phyloP scores from a whole-genome alignment of 2,329 filamentous ascomycete species.

The Venturia oleaginea region DNA sequence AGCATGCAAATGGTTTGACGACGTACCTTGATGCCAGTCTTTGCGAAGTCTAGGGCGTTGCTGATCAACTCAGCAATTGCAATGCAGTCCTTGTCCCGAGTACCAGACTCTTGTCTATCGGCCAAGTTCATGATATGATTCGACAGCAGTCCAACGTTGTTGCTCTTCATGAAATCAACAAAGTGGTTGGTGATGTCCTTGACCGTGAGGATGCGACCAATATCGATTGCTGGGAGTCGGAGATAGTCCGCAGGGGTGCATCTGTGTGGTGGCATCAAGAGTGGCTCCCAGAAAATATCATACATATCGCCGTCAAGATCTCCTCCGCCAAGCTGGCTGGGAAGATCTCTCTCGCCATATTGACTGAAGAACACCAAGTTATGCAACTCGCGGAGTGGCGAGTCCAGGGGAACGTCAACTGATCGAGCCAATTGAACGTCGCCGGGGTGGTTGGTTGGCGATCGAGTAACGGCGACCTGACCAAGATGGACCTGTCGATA shows the following conservation, averaged over 20 bases:
- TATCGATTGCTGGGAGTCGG: slow-evolving; percentile 44
- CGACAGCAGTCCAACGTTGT: slow-evolving; percentile 58
- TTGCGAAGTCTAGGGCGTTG: slow-evolving; percentile 63
- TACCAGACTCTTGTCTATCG: slow-evolving; percentile 47
- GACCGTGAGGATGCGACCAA: slow-evolving; percentile 50
- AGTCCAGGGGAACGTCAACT: slow-evolving; percentile 47
- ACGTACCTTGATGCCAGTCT: slow-evolving; percentile 51
- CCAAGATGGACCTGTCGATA: slow-evolving; percentile 26
- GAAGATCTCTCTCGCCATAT: slow-evolving; percentile 61
- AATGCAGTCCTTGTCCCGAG: slow-evolving; percentile 42
- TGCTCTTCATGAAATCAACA: slow-evolving; percentile 63
- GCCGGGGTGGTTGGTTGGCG: slow-evolving; percentile 71
- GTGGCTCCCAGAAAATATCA: slow-evolving; percentile 64
- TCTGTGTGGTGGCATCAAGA: slow-evolving; percentile 33
- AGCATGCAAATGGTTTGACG: background rate
- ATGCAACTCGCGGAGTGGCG: slow-evolving; percentile 51
- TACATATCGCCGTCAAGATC: slow-evolving; percentile 80
- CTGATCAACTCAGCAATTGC: slow-evolving; percentile 57
- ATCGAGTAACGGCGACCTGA: slow-evolving; percentile 60
- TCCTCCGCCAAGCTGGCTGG: slow-evolving; percentile 69
- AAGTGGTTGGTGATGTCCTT: slow-evolving; percentile 74
- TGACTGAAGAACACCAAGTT: slow-evolving; percentile 77
- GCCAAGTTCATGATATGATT: slow-evolving; percentile 55
- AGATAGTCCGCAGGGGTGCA: slow-evolving; percentile 60
- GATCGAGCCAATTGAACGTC: slow-evolving; percentile 63